Conservation (phyloP, 345 rosid genomes). For the Brassica rapa region DNA sequence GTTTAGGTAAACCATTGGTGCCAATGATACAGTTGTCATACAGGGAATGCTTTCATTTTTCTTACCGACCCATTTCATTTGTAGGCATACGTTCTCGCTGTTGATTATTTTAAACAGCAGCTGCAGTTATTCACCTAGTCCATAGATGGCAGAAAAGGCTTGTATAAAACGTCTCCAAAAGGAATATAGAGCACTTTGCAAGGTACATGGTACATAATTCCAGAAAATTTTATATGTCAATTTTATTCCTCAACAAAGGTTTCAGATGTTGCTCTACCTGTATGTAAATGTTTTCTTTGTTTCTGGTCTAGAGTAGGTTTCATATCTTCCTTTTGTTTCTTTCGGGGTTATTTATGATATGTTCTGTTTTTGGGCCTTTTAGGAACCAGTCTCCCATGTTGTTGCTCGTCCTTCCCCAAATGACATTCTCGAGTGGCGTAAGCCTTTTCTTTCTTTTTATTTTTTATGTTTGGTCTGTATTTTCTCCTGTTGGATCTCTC, state of each 20-base stretch:
- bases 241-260: not conserved
- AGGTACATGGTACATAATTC: conserved; percentile 43
- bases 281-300: conserved; percentile 13
- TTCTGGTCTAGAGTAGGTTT: conserved; percentile 1
- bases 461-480: not conserved
- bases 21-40: not conserved
- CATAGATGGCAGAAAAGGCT: conserved; percentile 80
- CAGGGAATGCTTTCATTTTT: not conserved
- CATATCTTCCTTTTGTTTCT: conserved; percentile 7
- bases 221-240: not conserved
- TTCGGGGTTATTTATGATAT: conserved; percentile 7
- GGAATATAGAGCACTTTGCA: conserved; percentile 94
- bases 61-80: not conserved
- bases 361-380: conserved; percentile 34
- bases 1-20: not conserved
- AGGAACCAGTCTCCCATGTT: conserved; percentile 95
- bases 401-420: conserved; percentile 93
- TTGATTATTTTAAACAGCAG: conserved; percentile 1
- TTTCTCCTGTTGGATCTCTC: not conserved
- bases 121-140: conserved; percentile 4
- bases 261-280: not conserved
- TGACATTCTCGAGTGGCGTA: conserved; percentile 98
- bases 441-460: conserved; percentile 39
- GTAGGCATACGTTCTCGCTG: not conserved
- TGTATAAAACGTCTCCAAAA: conserved; percentile 94